Evolutionary conservation across 106 monocot species (phyloP), one percentile per base, ranked within the genome.

Genomic region (Acorus calamus): DNA sequence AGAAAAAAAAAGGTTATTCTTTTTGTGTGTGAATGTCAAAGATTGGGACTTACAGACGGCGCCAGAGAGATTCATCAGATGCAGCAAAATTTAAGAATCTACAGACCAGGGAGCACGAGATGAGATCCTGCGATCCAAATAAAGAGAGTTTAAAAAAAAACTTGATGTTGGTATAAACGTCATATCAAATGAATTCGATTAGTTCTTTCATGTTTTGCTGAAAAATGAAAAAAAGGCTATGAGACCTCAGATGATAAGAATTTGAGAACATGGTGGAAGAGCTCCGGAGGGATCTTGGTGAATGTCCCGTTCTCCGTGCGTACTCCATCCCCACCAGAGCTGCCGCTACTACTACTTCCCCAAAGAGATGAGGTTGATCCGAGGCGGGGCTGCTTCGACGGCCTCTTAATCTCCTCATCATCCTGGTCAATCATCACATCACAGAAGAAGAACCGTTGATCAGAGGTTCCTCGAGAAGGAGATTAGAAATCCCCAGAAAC

Each of bases 41-140:
- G 28, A 28, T 28, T 28, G 28, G 28, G 28, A 14, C 88, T 85
- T 55, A 98, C 98, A 98, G 73, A 59, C 92, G 92, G 14, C 88
- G 92, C 98, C 98, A 98, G 50, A 98, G 98, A 56, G 68, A 77
- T 50, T 98, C 98, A 69, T 98, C 92, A 13, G 98, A 88, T 13
- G 98, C 87, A 2, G 79, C 79, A 47, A 71, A 65, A 71, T 77
- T 86, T 85, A 98, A 76, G 63, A 85, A 83, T 55, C 73, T 73
- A 52, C 88, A 98, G 6, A 80, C 98, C 3, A 79, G 69, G n/a
- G 85, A 81, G 70, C 98, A 98, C 3, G 98, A 65, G 14, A 86
- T 80, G 41, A 98, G 81, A 73, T 98, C 98, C 83, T 88, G 73
- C 69, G 7, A 59, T 4, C 14, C 7, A n/a, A 51, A 28, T 60